A percentile compares a stretch with the other conserved stretches of the same genome.
phyloP scores from a whole-genome alignment of 352 stramenopile genomes.

The Saprolegnia diclina region DNA sequence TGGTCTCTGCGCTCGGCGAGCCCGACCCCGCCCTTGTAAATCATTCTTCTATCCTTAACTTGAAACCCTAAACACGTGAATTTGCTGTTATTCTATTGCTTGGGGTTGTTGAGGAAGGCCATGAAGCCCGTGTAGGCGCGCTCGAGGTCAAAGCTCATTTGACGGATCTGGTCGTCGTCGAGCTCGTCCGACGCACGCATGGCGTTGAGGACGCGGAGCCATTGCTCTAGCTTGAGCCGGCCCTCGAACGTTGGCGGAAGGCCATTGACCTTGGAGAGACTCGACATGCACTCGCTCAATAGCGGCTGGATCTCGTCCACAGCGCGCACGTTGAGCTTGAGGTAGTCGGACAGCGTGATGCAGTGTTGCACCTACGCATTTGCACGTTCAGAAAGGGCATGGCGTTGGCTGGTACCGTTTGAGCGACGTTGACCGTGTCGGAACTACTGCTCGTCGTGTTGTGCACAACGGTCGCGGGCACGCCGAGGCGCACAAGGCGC shows the following conservation, averaged over 20 bases:
- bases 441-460: conserved; percentile 75
- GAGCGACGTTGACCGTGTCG: conserved; percentile 88
- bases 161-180: conserved; percentile 91
- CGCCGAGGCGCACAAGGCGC: conserved; percentile 90
- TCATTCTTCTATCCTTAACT: not conserved
- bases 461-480: conserved; percentile 89
- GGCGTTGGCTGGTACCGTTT: conserved; percentile 59
- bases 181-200: conserved; percentile 96
- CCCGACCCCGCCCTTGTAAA: not conserved
- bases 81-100: conserved; percentile 31
- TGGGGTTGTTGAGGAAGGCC: conserved; percentile 69
- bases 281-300: conserved; percentile 94
- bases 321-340: conserved; percentile 96
- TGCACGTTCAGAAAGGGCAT: conserved; percentile 40
- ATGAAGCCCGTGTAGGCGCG: conserved; percentile 94
- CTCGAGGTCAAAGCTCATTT: conserved; percentile 96
- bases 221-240: conserved; percentile 90
- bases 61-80: conserved; percentile 12
- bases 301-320: conserved; percentile 97
- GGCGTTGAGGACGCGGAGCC: conserved; percentile 93
- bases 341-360: conserved; percentile 98
- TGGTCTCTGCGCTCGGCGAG: not conserved
- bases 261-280: conserved; percentile 90
- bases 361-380: conserved; percentile 84
- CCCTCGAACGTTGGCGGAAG: conserved; percentile 91